Conservation (phyloP, 352 stramenopile species). For the Elongisporangium anandrum region DNA sequence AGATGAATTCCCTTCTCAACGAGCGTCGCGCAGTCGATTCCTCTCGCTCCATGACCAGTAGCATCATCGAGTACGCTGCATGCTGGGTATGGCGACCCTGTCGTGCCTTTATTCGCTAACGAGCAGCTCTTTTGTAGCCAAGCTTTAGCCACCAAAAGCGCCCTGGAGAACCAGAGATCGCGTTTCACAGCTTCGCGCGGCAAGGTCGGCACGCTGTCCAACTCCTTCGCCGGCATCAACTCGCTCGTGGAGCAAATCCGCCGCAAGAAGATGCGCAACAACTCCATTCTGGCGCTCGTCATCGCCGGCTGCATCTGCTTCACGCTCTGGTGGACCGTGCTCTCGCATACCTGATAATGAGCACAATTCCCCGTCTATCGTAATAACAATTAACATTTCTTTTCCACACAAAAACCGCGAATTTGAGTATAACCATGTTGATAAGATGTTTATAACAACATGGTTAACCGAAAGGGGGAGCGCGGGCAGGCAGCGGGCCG, state of each 20-base stretch:
- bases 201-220: conserved; percentile 83
- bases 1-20: conserved; percentile 79
- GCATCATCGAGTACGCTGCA: conserved; percentile 67
- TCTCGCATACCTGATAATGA: conserved; percentile 57
- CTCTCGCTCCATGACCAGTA: conserved; percentile 75
- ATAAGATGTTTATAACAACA: background rate
- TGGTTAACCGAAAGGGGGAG: background rate
- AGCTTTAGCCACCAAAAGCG: conserved; percentile 81
- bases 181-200: conserved; percentile 81
- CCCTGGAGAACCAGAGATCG: conserved; percentile 88
- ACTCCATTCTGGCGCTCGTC: conserved; percentile 94
- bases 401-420: background rate
- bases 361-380: conserved; percentile 9
- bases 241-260: conserved; percentile 95
- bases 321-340: conserved; percentile 93
- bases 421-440: too few relatives aligned
- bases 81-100: conserved; percentile 11
- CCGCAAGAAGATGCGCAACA: conserved; percentile 96
- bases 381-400: background rate
- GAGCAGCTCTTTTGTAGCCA: conserved; percentile 35
- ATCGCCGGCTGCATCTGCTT: conserved; percentile 96
- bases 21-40: conserved; percentile 77
- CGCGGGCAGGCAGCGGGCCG: too few relatives aligned
- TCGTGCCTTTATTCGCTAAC: conserved; percentile 23
- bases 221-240: conserved; percentile 94